These are phyloP conservation scores for Thielaviopsis euricoi DNA, from an alignment of 2,329 filamentous ascomycete species.

Conservation along the genomic window DNA sequence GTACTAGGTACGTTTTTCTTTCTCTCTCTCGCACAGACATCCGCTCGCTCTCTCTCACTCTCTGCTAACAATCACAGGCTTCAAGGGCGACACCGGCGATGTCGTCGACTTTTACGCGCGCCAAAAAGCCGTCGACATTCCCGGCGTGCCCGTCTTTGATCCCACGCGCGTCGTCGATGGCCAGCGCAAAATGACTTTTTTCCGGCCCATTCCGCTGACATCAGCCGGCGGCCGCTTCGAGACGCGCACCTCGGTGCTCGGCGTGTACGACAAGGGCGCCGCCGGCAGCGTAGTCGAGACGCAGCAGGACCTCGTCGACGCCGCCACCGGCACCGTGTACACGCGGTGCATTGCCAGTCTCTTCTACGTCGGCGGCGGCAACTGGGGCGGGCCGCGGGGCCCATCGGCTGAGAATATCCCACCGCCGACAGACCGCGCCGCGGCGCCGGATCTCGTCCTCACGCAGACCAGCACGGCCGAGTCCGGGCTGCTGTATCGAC, in stretches of 20 bases:
- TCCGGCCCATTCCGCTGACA: constrained; percentile 57
- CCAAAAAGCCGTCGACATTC: constrained; percentile 49
- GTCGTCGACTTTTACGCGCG: constrained; percentile 72
- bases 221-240: constrained; percentile 61
- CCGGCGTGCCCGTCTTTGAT: constrained; percentile 63
- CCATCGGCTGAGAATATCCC: constrained; percentile 65
- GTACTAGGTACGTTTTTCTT: constrained; percentile 45
- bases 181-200: constrained; percentile 62
- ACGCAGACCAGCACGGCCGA: constrained; percentile 54
- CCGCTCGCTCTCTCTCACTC: constrained; percentile 10
- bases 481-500: constrained; percentile 61
- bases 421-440: constrained; percentile 49
- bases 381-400: constrained; percentile 83
- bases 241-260: constrained; percentile 59
- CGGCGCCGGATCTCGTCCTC: constrained; percentile 47
- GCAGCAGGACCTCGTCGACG: constrained; percentile 62
- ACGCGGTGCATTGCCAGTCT: constrained; percentile 46
- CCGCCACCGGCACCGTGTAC: constrained; percentile 34
- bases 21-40: too few relatives aligned
- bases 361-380: constrained; percentile 66
- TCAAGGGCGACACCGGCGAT: constrained; percentile 62
- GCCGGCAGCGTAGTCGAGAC: constrained; percentile 68
- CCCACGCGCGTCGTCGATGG: constrained; percentile 61
- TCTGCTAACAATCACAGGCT: constrained; percentile 28
- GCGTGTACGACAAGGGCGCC: constrained; percentile 81